Percentiles rank a stretch among this genome's conserved stretches.
These are phyloP conservation scores for Russula sp. DNA, from an alignment of 768 basidiomycete species.

Conservation along the genomic window DNA sequence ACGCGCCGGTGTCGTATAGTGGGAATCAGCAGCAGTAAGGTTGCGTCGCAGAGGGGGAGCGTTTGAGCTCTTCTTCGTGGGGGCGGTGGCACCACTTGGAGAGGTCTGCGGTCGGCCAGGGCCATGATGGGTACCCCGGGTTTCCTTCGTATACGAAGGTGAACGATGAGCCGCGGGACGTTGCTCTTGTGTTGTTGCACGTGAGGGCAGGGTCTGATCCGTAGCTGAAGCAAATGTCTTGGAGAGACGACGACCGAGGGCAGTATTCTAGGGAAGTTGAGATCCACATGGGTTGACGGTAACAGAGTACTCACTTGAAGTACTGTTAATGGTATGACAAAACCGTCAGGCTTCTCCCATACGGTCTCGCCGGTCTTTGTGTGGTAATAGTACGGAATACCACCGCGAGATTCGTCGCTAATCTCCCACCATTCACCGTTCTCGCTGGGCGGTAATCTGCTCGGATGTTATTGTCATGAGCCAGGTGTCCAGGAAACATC, in stretches of 20 bases:
- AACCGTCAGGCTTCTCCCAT: conserved; percentile 85
- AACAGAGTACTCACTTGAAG: conserved; percentile 53
- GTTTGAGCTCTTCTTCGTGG: conserved; percentile 6
- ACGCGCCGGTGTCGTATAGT: conserved; percentile 22
- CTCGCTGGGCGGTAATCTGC: conserved; percentile 70
- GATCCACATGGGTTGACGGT: conserved; percentile 2
- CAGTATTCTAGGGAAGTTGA: conserved; percentile 47
- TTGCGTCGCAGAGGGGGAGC: conserved; percentile 17
- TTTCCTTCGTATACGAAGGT: conserved; percentile 11
- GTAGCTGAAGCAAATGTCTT: conserved; percentile 23
- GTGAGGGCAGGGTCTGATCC: conserved; percentile 17
- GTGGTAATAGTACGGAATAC: conserved; percentile 89
- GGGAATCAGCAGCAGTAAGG: conserved; percentile 7
- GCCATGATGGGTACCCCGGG: background rate
- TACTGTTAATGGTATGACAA: conserved; percentile 86
- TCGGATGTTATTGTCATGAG: conserved; percentile 3
- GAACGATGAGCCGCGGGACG: conserved; percentile 2
- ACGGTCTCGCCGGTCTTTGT: conserved; percentile 87
- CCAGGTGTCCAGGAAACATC: conserved; percentile 13
- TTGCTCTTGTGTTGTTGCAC: background rate
- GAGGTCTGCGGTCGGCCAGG: conserved; percentile 11
- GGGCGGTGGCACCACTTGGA: background rate
- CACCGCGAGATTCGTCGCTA: conserved; percentile 72
- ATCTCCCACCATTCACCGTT: conserved; percentile 98
- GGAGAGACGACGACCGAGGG: conserved; percentile 64